Conservation (phyloP, 2,329 filamentous ascomycete genomes). For the Aplosporella prunicola region DNA sequence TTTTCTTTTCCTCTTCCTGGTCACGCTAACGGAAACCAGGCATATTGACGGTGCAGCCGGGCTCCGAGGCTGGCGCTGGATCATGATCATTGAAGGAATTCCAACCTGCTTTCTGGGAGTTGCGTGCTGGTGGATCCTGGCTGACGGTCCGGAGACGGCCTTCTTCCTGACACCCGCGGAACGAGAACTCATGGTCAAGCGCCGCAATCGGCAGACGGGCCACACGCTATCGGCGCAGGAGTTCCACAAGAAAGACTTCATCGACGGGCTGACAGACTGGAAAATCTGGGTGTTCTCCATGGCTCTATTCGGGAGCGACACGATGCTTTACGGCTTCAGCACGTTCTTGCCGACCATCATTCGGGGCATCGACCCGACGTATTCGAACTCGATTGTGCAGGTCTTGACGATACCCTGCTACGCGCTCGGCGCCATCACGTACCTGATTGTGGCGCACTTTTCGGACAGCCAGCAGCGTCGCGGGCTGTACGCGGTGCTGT, state of each 20-base stretch:
- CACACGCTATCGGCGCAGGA: conserved; percentile 40
- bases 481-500: conserved; percentile 54
- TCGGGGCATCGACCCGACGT: conserved; percentile 51
- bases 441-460: conserved; percentile 55
- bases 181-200: conserved; percentile 45
- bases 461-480: conserved; percentile 60
- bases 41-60: conserved; percentile 60
- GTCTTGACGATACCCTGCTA: conserved; percentile 73
- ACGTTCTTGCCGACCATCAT: conserved; percentile 77
- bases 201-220: conserved; percentile 42
- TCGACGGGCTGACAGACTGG: conserved; percentile 61
- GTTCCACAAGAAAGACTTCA: conserved; percentile 54
- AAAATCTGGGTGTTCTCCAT: conserved; percentile 63
- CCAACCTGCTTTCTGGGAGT: conserved; percentile 48
- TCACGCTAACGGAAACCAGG: conserved; percentile 41
- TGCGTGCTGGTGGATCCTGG: conserved; percentile 48
- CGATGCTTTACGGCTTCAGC: conserved; percentile 69
- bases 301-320: conserved; percentile 64
- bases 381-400: conserved; percentile 57
- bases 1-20: conserved; percentile 18
- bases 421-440: conserved; percentile 59
- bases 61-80: conserved; percentile 61
- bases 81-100: conserved; percentile 55
- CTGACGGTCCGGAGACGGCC: conserved; percentile 57
- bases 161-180: conserved; percentile 52